These are phyloP conservation scores for Paraglomus occultum DNA, from an alignment of 192 early-diverging fungal species.

Conservation along the genomic window DNA sequence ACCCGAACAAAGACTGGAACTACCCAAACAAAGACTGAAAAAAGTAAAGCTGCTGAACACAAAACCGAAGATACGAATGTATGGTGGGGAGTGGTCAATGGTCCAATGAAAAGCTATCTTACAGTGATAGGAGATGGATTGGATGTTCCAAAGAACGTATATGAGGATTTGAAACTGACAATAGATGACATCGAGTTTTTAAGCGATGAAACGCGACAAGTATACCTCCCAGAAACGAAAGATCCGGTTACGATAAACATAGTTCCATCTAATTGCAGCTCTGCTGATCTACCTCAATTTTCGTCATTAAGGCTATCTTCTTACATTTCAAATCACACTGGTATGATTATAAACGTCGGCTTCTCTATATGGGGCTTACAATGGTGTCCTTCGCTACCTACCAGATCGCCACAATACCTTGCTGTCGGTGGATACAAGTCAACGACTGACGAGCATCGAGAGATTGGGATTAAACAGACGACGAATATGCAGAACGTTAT, in stretches of 20 bases:
- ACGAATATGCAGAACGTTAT: conserved; percentile 31
- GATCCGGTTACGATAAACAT: conserved; percentile 11
- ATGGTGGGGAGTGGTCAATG: too few species aligned
- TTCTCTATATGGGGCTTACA: conserved; percentile 38
- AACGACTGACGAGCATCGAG: conserved; percentile 28
- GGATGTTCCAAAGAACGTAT: conserved; percentile 11
- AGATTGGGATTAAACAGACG: conserved; percentile 24
- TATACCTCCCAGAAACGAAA: conserved; percentile 13
- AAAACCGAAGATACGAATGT: too few species aligned
- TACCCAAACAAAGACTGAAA: too few species aligned
- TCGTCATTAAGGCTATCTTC: neutral
- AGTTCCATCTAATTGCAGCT: neutral
- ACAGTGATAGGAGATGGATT: too few species aligned
- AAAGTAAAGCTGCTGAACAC: too few species aligned
- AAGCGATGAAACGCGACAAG: neutral
- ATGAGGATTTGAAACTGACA: conserved; percentile 22
- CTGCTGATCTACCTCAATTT: conserved; percentile 13
- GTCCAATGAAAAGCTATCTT: too few species aligned
- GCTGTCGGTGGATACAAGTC: conserved; percentile 39
- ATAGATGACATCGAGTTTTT: conserved; percentile 10
- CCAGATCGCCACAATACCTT: conserved; percentile 32
- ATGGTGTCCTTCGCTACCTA: conserved; percentile 31
- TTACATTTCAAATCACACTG: neutral
- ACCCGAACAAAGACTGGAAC: too few species aligned
- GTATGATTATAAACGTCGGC: conserved; percentile 36